Base-by-base conservation (phyloP, 139 green algal species). In the Edaphochlamys debaryana region DNA sequence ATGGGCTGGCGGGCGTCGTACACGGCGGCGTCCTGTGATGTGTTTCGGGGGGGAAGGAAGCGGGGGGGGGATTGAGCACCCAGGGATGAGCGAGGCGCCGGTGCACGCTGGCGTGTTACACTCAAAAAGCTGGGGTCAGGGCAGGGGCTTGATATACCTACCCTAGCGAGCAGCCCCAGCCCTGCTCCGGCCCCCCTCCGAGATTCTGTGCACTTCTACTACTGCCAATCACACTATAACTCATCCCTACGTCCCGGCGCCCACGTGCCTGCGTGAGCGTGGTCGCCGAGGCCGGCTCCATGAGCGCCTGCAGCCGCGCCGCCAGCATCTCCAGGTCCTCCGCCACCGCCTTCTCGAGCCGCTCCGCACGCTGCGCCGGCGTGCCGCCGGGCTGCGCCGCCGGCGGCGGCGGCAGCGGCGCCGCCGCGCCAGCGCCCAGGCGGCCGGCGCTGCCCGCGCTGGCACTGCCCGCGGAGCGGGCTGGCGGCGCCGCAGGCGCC, bases 261-360 rank as follows among this genome's bases (percentile, higher is more conserved):
- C 50, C 50, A 22, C 50, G 30, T 42, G 63, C 75, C 75, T 71
- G 75, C 22, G 60, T 63, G 4, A 75, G 34, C 0, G 77, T 75
- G n/a, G 22, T 52, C 45, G 25, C 71, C 23, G 77, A 67, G 8
- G 45, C 3, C 25, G 79, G 79, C 68, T 85, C 79, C 54, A 85
- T 9, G 36, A 85, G 38, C 29, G 67, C 54, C 60, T 79, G 68
- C 68, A 79, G 54, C 79, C 79, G 38, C 37, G 54, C 11, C 40
- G 48, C 32, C 68, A 85, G 69, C 79, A 85, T 73, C 1, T 42
- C 79, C 54, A 85, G 68, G 68, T 85, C 79, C 34, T 60, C 68
- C 32, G 38, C 68, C 67, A 85, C 67, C 30, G 60, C 48, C 30
- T 5, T 9, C 67, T 85, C 68, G 17, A 79, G 36, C n/a, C 17